Percentiles rank a stretch among this genome's conserved stretches.
These are phyloP conservation scores for Desmodesmus armatus DNA, from an alignment of 139 green algal genomes.

Conservation along the genomic window DNA sequence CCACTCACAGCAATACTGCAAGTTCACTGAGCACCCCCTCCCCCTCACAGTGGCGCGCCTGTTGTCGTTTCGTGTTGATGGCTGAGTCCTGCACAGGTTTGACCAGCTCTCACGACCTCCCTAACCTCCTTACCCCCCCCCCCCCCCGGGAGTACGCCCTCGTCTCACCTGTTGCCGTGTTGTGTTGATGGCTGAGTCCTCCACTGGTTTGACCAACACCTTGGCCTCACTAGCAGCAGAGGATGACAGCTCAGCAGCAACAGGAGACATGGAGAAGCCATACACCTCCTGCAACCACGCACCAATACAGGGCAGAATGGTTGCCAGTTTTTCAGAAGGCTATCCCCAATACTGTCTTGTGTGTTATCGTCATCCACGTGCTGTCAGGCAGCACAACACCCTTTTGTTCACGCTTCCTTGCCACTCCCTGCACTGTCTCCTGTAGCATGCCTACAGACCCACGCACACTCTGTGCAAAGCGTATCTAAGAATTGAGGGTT, in stretches of 20 bases:
- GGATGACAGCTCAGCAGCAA: slow-evolving; percentile 62
- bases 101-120: too few relatives aligned
- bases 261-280: slow-evolving; percentile 87
- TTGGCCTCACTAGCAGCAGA: slow-evolving; percentile 26
- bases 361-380: slow-evolving; percentile 80
- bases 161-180: slow-evolving; percentile 68
- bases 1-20: too few relatives aligned
- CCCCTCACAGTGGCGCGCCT: too few relatives aligned
- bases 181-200: not conserved
- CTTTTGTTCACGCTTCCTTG: not conserved
- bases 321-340: slow-evolving; percentile 56
- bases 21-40: too few relatives aligned
- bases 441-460: too few relatives aligned
- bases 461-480: too few relatives aligned
- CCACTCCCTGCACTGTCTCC: too few relatives aligned
- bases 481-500: too few relatives aligned
- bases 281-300: slow-evolving; percentile 81
- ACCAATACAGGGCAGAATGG: not conserved
- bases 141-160: too few relatives aligned
- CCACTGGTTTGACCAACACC: slow-evolving; percentile 10
- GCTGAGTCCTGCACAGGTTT: too few relatives aligned
- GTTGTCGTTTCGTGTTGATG: too few relatives aligned
- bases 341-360: slow-evolving; percentile 51
- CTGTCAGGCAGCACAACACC: slow-evolving; percentile 89
- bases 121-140: too few relatives aligned